phyloP scores from a whole-genome alignment of 1,284 basidiomycete genomes.

The Austroboletus niveus region DNA sequence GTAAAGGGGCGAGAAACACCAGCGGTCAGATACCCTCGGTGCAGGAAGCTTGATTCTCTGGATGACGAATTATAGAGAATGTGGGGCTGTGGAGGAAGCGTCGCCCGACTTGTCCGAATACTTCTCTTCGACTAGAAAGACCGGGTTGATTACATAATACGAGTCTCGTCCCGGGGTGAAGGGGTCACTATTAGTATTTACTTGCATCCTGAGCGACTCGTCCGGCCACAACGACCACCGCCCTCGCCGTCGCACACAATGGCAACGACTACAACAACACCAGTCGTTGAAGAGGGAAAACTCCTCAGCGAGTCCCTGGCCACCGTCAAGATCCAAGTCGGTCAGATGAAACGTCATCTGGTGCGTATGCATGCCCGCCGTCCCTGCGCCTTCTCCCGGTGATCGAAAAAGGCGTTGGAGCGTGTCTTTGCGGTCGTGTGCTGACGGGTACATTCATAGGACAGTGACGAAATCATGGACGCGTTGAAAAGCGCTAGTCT shows the following conservation, averaged over 20 bases:
- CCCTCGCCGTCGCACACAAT: constrained; percentile 15
- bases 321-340: constrained; percentile 90
- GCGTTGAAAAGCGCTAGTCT: constrained; percentile 92
- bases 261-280: constrained; percentile 18
- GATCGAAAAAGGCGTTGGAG: background rate
- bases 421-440: background rate
- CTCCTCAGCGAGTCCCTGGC: constrained; percentile 78
- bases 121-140: no score
- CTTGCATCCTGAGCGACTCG: background rate
- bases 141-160: constrained; percentile 17
- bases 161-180: constrained; percentile 4
- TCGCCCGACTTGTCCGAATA: no score
- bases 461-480: constrained; percentile 95
- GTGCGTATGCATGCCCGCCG: constrained; percentile 45
- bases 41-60: no score
- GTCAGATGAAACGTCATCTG: constrained; percentile 91
- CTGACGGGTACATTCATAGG: constrained; percentile 44
- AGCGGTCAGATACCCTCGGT: no score
- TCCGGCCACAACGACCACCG: background rate
- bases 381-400: background rate
- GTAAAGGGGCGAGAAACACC: no score
- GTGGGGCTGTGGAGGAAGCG: no score
- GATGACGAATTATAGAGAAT: no score
- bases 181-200: background rate
- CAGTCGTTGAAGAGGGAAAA: constrained; percentile 67